Conservation (phyloP, 495 filamentous ascomycete species). For the Lophiostoma macrostomum region DNA sequence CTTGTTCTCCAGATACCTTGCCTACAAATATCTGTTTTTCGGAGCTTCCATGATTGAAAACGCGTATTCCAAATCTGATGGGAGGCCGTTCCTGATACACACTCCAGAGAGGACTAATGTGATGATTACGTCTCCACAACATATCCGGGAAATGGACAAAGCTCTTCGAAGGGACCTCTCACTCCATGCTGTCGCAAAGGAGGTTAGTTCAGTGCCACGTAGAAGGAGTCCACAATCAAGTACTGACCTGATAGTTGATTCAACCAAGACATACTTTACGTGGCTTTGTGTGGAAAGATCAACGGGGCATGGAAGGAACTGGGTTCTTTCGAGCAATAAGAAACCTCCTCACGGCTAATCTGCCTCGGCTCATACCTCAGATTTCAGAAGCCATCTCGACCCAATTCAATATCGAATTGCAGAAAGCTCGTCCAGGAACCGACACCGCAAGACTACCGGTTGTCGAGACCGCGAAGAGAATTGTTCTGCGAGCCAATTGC, state of each 20-base stretch:
- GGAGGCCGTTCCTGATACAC: background rate
- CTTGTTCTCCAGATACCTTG: no score
- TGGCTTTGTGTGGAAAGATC: slow-evolving; percentile 4
- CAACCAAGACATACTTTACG: slow-evolving; percentile 2
- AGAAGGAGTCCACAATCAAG: background rate
- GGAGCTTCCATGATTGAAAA: no score
- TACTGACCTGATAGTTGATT: background rate
- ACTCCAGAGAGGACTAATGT: background rate
- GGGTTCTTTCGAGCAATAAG: background rate
- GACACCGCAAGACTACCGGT: background rate
- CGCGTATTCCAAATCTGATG: background rate
- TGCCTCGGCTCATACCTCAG: background rate
- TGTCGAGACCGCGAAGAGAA: background rate
- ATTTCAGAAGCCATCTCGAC: background rate
- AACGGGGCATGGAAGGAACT: slow-evolving; percentile 4
- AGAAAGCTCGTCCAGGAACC: background rate
- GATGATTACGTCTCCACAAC: background rate
- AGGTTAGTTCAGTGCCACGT: background rate
- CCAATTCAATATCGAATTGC: background rate
- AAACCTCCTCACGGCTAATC: background rate
- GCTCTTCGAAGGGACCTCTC: background rate
- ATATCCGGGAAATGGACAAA: background rate
- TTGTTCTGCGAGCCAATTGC: background rate
- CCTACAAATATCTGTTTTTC: no score
- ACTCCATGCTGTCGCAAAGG: slow-evolving; percentile 8